These are phyloP conservation scores for Tricholoma sp. DNA, from an alignment of 768 basidiomycete genomes.

Conservation along the genomic window DNA sequence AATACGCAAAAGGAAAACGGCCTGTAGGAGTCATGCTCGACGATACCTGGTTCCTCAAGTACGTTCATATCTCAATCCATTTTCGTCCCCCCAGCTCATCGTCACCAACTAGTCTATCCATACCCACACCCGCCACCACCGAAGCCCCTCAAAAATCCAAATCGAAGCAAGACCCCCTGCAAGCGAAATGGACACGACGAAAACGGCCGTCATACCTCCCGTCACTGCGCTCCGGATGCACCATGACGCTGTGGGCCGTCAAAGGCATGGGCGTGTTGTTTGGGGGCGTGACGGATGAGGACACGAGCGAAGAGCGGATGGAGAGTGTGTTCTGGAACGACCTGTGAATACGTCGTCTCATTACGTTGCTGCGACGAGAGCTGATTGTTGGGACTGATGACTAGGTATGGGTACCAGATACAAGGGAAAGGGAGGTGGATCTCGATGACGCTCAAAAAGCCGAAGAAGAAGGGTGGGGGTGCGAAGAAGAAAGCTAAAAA, in stretches of 20 bases:
- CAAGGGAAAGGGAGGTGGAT: constrained; percentile 75
- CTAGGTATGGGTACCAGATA: constrained; percentile 75
- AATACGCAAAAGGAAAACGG: constrained; percentile 81
- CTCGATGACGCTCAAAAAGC: constrained; percentile 68
- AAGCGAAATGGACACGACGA: constrained; percentile 81
- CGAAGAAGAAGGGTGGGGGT: constrained; percentile 47
- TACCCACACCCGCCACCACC: constrained; percentile 12
- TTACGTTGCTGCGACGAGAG: neutral
- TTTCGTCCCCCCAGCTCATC: neutral
- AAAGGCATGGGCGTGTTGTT: constrained; percentile 75
- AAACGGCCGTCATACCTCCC: constrained; percentile 71
- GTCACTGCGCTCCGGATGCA: constrained; percentile 70
- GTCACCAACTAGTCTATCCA: constrained; percentile 1
- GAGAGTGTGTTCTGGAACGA: constrained; percentile 89
- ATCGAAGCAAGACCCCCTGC: constrained; percentile 38
- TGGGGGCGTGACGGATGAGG: constrained; percentile 86
- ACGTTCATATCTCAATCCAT: constrained; percentile 13
- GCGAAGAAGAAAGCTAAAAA: constrained; percentile 36
- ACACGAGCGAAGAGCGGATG: constrained; percentile 76
- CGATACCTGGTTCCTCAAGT: constrained; percentile 87
- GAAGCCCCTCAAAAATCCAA: constrained; percentile 24
- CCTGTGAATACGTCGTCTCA: constrained; percentile 41
- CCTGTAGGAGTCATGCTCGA: constrained; percentile 84
- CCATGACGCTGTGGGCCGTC: constrained; percentile 76
- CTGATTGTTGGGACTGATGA: neutral